Evolutionary conservation across 2,329 filamentous ascomycete genomes (phyloP), one percentile per base, ranked within the genome.

Genomic region (Tricladium varicosporioides): DNA sequence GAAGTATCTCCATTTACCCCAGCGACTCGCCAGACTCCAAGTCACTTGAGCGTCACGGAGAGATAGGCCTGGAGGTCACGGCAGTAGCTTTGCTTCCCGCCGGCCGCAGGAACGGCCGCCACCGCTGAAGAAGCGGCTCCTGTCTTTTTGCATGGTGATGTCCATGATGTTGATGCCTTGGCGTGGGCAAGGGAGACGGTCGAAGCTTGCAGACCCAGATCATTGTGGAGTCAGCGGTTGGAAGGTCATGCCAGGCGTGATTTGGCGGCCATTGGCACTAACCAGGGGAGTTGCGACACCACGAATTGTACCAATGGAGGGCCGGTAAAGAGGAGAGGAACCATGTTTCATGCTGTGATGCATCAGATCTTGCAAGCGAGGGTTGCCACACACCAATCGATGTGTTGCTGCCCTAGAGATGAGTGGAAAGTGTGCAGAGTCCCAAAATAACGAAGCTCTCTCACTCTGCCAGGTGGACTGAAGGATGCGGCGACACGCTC

Each of bases 401-500:
- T 43, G 11, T 14, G 33, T 43, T 51, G 33, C 22, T 49, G 31
- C 31, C 32, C 48, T 16, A 40, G 18, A 42, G 14, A 50, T 8
- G 18, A 14, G 31, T 14, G 19, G 11, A 19, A 32, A n/a, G 46
- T n/a, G n/a, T n/a, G 22, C 22, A 32, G 22, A 27, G 48, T 33
- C 19, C 48, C 48, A 22, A 50, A 50, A 50, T 50, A 50, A 51
- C 16, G 49, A 22, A 44, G 49, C 22, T 51, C 40, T 45, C 32
- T n/a, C n/a, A n/a, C 22, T 51, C 22, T 27, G 22, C 22, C 22
- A 27, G 40, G 40, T 50, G 19, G 14, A 13, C 44, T 11, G 42
- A 53, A 53, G 51, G 43, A 53, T 53, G 27, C 51, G 45, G 54
- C 54, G 54, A 53, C 49, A 56, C 54, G 54, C 54, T 56, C 48